phyloP scores from a whole-genome alignment of 2,329 filamentous ascomycete genomes.

The Sporothrix curviconia region DNA sequence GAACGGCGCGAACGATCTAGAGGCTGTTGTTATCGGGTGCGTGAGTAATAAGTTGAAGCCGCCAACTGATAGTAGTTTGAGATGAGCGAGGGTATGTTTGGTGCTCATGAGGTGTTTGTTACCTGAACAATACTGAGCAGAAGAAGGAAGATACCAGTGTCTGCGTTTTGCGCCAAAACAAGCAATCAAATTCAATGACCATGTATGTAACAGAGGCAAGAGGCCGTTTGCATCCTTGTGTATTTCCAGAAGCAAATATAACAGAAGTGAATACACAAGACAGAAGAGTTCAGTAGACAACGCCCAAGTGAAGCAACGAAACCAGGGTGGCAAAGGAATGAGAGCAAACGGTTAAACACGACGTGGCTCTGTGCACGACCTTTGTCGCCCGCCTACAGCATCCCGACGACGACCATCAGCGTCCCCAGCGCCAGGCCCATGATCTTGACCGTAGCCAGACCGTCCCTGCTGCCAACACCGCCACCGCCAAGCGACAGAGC shows the following conservation, averaged over 20 bases:
- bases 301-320: background rate
- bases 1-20: background rate
- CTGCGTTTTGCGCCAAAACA: background rate
- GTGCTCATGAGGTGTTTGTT: no score
- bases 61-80: background rate
- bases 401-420: slow-evolving; percentile 24
- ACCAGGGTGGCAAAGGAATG: background rate
- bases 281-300: background rate
- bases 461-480: background rate
- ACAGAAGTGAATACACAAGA: background rate
- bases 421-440: slow-evolving; percentile 25
- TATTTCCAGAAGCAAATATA: no score
- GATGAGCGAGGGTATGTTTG: no score
- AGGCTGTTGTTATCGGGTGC: slow-evolving; percentile 14
- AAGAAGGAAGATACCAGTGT: background rate
- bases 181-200: background rate
- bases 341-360: background rate
- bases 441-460: slow-evolving; percentile 21
- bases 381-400: slow-evolving; percentile 21
- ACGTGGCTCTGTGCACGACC: no score
- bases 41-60: slow-evolving; percentile 14
- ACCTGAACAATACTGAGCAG: no score
- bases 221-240: no score
- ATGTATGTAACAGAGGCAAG: background rate
- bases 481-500: background rate